phyloP scores from a whole-genome alignment of 2,329 filamentous ascomycete species.

The Trichoderma lentiforme region DNA sequence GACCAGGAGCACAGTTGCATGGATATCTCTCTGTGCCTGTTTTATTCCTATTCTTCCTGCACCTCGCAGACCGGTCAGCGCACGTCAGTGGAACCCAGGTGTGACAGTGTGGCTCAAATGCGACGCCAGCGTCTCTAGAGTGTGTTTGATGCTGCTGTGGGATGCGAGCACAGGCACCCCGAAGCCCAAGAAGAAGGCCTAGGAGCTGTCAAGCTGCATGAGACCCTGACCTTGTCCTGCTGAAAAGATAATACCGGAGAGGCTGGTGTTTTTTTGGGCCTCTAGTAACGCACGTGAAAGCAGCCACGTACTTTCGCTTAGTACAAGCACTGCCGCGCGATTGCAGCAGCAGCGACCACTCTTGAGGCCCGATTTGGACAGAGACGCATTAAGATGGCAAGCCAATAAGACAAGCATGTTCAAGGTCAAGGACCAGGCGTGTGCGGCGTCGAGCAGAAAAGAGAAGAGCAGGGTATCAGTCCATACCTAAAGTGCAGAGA shows the following conservation, averaged over 20 bases:
- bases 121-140: neutral
- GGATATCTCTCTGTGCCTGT: neutral
- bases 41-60: neutral
- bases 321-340: neutral
- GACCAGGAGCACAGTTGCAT: neutral
- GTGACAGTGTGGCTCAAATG: neutral
- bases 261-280: neutral
- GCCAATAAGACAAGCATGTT: neutral
- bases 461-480: neutral
- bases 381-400: neutral
- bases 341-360: neutral
- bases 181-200: neutral
- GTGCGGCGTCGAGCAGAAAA: neutral
- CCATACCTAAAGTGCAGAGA: neutral
- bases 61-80: constrained; percentile 7
- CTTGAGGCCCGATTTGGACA: neutral
- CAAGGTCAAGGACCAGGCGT: neutral
- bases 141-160: neutral
- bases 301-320: neutral
- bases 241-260: neutral
- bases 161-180: neutral
- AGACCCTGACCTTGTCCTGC: neutral
- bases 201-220: constrained; percentile 4
- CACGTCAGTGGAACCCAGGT: neutral
- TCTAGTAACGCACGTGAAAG: neutral